Evolutionary conservation across 768 basidiomycete genomes (phyloP).

Genomic region (Tulasnella sp.): DNA sequence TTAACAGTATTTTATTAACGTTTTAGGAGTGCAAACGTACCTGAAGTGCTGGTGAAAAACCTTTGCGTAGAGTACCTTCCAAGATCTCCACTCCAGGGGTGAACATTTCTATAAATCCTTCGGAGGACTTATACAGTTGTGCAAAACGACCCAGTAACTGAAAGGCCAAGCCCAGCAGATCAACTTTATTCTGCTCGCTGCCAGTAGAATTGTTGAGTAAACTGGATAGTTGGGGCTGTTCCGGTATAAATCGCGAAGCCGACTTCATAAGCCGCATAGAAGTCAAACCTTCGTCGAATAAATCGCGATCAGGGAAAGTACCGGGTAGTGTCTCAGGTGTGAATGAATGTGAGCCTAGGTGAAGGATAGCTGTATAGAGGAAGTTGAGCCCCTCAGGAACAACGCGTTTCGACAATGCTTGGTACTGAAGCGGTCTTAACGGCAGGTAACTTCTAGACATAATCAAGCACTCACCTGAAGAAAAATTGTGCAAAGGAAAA

Average conservation of each 20-base stretch:
- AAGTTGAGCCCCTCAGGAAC: conserved; percentile 87
- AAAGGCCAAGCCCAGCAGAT: conserved; percentile 51
- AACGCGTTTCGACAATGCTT: conserved; percentile 67
- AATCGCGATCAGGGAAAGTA: conserved; percentile 47
- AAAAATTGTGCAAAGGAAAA: conserved; percentile 80
- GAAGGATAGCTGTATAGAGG: conserved; percentile 50
- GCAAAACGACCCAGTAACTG: conserved; percentile 54
- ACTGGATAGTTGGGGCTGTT: conserved; percentile 27
- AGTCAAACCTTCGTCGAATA: conserved; percentile 35
- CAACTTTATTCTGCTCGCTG: conserved; percentile 54
- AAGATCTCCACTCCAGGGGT: conserved; percentile 51
- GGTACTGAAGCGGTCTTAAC: conserved; percentile 48
- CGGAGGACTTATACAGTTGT: conserved; percentile 61
- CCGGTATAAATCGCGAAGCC: neutral
- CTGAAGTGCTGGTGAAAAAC: conserved; percentile 40
- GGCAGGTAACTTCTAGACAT: neutral
- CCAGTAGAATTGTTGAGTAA: conserved; percentile 36
- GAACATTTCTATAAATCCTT: conserved; percentile 78
- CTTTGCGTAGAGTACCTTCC: conserved; percentile 34
- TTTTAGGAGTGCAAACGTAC: conserved; percentile 33
- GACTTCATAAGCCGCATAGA: too few relatives aligned
- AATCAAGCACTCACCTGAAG: conserved; percentile 24
- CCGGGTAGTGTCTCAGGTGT: conserved; percentile 44
- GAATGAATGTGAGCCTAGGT: conserved; percentile 56
- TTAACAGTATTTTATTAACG: neutral